phyloP scores from a whole-genome alignment of 1,284 basidiomycete genomes.

The Mycena citricolor region DNA sequence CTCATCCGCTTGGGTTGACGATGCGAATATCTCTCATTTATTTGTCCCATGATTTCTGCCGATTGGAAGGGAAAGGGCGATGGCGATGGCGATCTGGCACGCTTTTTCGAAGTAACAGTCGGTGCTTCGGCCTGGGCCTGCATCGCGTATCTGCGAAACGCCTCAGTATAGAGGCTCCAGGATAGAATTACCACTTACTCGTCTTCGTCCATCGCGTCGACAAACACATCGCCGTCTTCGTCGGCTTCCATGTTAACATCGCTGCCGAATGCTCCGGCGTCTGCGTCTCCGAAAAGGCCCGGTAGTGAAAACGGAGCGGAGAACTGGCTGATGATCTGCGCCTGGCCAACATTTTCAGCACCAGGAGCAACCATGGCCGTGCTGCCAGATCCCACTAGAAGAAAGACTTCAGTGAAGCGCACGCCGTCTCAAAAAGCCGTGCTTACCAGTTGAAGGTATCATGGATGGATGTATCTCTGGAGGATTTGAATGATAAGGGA shows the following conservation, averaged over 20 bases:
- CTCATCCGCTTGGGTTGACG: conserved; percentile 63
- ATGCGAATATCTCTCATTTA: conserved; percentile 19
- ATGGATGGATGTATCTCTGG: conserved; percentile 77
- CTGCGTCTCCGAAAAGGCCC: conserved; percentile 73
- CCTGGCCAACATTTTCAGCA: conserved; percentile 72
- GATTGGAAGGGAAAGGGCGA: conserved; percentile 21
- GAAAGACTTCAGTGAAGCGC: conserved; percentile 10
- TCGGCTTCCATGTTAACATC: conserved; percentile 40
- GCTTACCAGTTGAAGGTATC: conserved; percentile 54
- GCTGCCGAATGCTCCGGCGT: conserved; percentile 64
- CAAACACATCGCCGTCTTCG: conserved; percentile 33
- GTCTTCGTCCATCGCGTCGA: conserved; percentile 40
- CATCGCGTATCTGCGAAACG: conserved; percentile 31
- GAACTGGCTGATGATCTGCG: conserved; percentile 65
- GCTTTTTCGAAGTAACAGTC: conserved; percentile 34
- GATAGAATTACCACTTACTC: conserved; percentile 27
- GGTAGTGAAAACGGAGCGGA: conserved; percentile 74
- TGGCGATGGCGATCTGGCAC: conserved; percentile 41
- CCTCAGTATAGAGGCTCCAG: conserved; percentile 8
- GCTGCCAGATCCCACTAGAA: conserved; percentile 24
- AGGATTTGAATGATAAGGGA: conserved; percentile 83
- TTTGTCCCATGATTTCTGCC: conserved; percentile 17
- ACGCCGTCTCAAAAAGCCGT: not conserved
- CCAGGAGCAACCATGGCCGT: conserved; percentile 55
- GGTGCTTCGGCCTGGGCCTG: conserved; percentile 46